A percentile compares a stretch with the other conserved stretches of the same genome.
phyloP scores from a whole-genome alignment of 441 rosid genomes.

The Rhodomyrtus psidioides region DNA sequence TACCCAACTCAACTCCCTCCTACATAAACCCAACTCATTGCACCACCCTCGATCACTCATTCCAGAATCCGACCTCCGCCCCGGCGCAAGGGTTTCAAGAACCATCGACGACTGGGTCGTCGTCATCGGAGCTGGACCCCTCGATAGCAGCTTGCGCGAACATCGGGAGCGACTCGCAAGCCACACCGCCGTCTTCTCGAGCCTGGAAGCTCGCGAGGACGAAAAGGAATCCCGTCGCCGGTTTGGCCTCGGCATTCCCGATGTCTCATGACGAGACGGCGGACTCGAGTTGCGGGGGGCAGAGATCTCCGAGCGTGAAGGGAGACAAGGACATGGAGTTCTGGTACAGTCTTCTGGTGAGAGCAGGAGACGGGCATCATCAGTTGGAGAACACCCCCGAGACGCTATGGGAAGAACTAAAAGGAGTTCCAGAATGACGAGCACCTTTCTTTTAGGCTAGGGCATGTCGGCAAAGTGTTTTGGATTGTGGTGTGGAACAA shows the following conservation, averaged over 20 bases:
- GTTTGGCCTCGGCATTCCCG: not conserved
- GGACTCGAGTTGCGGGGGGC: not conserved
- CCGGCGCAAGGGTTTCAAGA: not conserved
- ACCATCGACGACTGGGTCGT: not conserved
- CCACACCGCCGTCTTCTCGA: not conserved
- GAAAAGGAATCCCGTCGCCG: not conserved
- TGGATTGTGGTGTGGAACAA: not conserved
- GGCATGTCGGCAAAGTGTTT: not conserved
- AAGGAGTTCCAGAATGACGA: not conserved
- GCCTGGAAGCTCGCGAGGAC: not conserved
- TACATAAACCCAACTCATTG: not conserved
- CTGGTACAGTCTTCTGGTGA: conserved; percentile 14
- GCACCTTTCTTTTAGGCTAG: not conserved
- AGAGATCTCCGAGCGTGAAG: not conserved
- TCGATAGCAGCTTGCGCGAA: not conserved
- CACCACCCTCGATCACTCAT: not conserved
- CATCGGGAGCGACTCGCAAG: not conserved
- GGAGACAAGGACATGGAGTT: conserved; percentile 7
- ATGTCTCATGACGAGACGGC: not conserved
- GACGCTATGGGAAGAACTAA: not conserved
- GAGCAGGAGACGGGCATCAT: conserved; percentile 8
- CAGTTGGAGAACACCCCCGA: not conserved
- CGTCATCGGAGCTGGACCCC: not conserved
- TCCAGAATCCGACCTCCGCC: not conserved
- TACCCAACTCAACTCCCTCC: not conserved